A percentile compares a stretch with the other conserved stretches of the same genome.
Conservation (phyloP, 2,329 filamentous ascomycete species). For the Apiospora phragmitis region DNA sequence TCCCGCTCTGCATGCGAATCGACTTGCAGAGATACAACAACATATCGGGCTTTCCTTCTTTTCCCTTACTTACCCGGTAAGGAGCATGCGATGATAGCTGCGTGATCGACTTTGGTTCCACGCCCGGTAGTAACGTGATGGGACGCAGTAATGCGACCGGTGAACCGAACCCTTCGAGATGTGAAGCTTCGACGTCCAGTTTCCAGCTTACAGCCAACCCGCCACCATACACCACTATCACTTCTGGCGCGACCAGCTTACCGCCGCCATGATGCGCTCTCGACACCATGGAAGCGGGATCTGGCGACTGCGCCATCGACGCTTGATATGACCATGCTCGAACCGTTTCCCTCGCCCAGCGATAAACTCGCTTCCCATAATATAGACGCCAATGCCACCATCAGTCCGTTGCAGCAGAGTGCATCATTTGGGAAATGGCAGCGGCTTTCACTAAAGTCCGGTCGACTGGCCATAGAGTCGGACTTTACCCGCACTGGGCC, state of each 20-base stretch:
- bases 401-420: not conserved
- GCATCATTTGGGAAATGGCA: conserved; percentile 28
- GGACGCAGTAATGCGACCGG: conserved; percentile 35
- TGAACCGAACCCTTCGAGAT: conserved; percentile 30
- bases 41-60: not conserved
- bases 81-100: not conserved
- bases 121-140: conserved; percentile 24
- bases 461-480: conserved; percentile 30
- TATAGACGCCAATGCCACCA: not conserved
- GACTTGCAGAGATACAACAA: not conserved
- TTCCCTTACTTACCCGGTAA: too few species aligned
- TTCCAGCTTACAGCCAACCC: conserved; percentile 19
- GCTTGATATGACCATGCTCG: not conserved
- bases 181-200: conserved; percentile 29
- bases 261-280: not conserved
- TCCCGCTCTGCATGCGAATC: not conserved
- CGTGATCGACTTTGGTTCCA: not conserved
- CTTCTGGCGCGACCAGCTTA: not conserved
- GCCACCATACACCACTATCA: conserved; percentile 8
- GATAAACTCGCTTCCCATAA: not conserved
- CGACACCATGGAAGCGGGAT: not conserved
- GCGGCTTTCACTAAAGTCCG: conserved; percentile 24
- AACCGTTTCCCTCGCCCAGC: not conserved
- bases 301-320: not conserved
- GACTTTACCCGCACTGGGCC: conserved; percentile 30